phyloP scores from a whole-genome alignment of 352 stramenopile species.

The Pythium oligandrum region DNA sequence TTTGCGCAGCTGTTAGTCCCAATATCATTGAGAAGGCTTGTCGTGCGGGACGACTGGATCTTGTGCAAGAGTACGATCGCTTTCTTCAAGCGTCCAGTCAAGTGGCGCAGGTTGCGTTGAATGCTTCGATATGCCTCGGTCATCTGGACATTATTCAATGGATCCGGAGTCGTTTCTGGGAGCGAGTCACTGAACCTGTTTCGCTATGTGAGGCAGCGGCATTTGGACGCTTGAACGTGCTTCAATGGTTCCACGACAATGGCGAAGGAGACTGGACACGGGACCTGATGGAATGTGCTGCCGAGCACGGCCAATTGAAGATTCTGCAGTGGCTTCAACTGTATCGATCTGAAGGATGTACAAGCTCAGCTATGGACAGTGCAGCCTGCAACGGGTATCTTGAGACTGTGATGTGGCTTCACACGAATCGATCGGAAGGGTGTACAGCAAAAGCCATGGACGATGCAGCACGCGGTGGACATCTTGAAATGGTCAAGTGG shows the following conservation, averaged over 20 bases:
- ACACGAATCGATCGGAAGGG: constrained; percentile 20
- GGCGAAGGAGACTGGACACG: constrained; percentile 23
- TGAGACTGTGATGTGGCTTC: constrained; percentile 22
- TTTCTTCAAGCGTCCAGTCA: constrained; percentile 13
- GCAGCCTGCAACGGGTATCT: constrained; percentile 15
- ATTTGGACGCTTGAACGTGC: constrained; percentile 18
- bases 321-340: constrained; percentile 23
- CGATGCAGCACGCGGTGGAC: constrained; percentile 15
- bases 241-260: constrained; percentile 20
- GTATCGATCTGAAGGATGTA: constrained; percentile 20
- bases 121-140: neutral
- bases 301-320: constrained; percentile 14
- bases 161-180: constrained; percentile 22
- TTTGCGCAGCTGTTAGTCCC: constrained; percentile 13
- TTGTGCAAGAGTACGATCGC: constrained; percentile 21
- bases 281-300: constrained; percentile 22
- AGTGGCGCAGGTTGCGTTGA: constrained; percentile 3
- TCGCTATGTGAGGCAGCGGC: constrained; percentile 12
- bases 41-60: constrained; percentile 13
- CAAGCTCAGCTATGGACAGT: constrained; percentile 23
- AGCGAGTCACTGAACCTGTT: constrained; percentile 1
- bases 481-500: constrained; percentile 24
- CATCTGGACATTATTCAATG: constrained; percentile 22
- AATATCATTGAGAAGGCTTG: constrained; percentile 12
- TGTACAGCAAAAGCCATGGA: constrained; percentile 24